phyloP scores from a whole-genome alignment of 768 basidiomycete species.

The Suillus plorans region DNA sequence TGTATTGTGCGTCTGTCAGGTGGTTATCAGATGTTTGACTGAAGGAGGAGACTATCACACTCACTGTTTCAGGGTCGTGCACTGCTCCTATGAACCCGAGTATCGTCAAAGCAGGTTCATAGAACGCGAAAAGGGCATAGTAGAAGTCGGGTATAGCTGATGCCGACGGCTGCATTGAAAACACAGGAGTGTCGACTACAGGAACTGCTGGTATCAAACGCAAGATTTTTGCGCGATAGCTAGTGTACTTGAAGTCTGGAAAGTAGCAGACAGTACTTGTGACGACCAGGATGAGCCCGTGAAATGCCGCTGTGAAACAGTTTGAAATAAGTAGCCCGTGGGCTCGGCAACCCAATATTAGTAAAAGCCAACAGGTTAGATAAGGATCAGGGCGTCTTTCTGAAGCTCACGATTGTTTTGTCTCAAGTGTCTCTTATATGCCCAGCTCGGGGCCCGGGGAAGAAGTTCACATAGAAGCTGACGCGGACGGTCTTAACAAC shows the following conservation, averaged over 20 bases:
- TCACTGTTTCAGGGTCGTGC: constrained; percentile 62
- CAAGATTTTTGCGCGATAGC: not conserved
- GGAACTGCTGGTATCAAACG: not conserved
- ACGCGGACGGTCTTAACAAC: no score
- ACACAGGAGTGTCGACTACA: not conserved
- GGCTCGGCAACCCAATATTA: not conserved
- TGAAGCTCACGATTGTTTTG: not conserved
- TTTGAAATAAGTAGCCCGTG: not conserved
- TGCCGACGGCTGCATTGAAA: constrained; percentile 38
- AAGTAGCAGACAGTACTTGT: not conserved
- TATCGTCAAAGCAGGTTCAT: constrained; percentile 67
- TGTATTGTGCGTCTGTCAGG: constrained; percentile 59
- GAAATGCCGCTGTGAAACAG: not conserved
- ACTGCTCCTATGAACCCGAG: constrained; percentile 67
- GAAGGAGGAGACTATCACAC: constrained; percentile 17
- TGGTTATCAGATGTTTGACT: constrained; percentile 6
- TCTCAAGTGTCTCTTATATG: not conserved
- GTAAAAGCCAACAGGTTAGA: not conserved
- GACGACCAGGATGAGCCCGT: not conserved
- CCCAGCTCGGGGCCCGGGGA: not conserved
- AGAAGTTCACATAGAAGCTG: not conserved
- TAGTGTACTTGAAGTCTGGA: not conserved
- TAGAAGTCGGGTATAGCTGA: constrained; percentile 75
- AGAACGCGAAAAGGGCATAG: constrained; percentile 70
- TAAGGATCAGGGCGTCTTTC: not conserved